Base-by-base conservation (phyloP, 495 filamentous ascomycete genomes). In the Penicillium simplicissimum region DNA sequence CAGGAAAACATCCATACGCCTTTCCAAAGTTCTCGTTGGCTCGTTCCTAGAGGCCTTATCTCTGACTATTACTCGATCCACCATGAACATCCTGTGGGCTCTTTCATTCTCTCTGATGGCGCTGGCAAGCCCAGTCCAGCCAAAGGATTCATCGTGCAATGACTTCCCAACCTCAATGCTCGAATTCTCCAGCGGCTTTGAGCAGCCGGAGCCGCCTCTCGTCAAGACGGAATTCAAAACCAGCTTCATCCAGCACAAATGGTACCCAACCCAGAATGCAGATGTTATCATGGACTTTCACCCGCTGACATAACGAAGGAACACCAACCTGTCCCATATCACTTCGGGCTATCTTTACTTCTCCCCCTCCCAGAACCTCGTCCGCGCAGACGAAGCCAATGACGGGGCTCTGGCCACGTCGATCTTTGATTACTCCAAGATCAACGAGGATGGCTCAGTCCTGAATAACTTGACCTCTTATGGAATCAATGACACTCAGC, bases 201-300 rank as follows among this genome's bases (percentile, higher is more conserved):
- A 70, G 55, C 64, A 72, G 56, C 71, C 71, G 23, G 33, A 51
- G 48, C 71, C 71, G 25, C 71, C 71, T n/a, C 10, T 67, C 34
- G 53, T 74, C 8, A 64, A 71, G 53, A 33, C 67, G 14, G 67
- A 66, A 34, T 71, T 60, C 45, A 56, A 63, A 25, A 64, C 71
- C 31, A 72, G 57, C 52, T 74, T 71, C 31, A 57, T 71, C 8
- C 71, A 74, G 42, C 71, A 72, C 40, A 72, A 74, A 43, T 71
- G 71, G 71, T 71, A 63, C 19, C 33, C 36, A 13, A 51, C 15
- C 48, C n/a, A n/a, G 23, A 34, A 47, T 36, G 25, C 37, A 43
- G 25, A 64, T 38, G 21, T 28, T n/a, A 45, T 19, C 17, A 53
- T 25, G 0, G 9, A 14, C 17, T 52, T 21, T 21, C 33, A 40